A percentile compares a stretch with the other conserved stretches of the same genome.
phyloP scores from a whole-genome alignment of 306 rosid species.

The Trifolium fragiferum region DNA sequence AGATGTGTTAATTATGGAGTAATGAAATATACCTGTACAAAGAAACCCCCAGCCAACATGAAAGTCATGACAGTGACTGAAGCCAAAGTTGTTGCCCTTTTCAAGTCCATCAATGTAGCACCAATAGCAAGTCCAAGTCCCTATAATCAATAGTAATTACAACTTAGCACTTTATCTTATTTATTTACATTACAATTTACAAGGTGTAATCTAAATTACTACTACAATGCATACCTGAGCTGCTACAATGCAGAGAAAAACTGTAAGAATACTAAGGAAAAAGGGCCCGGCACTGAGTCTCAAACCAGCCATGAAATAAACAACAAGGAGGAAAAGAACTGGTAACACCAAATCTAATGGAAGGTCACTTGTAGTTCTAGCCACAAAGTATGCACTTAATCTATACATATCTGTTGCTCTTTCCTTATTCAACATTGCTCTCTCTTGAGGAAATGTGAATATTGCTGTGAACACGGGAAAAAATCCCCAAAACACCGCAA shows the following conservation, averaged over 20 bases:
- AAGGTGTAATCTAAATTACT: conserved; percentile 20
- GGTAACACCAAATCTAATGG: conserved; percentile 85
- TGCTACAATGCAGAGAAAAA: conserved; percentile 91
- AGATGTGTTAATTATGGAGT: too few relatives aligned
- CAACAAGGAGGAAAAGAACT: conserved; percentile 75
- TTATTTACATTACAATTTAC: not conserved
- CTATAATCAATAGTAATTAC: conserved; percentile 47
- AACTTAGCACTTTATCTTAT: not conserved
- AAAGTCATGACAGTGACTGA: conserved; percentile 98
- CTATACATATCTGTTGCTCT: conserved; percentile 93
- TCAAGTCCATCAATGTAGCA: conserved; percentile 86
- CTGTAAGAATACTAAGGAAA: conserved; percentile 73
- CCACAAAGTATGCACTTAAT: conserved; percentile 91
- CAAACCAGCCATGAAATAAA: conserved; percentile 94
- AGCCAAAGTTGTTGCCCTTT: conserved; percentile 90
- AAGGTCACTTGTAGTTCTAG: conserved; percentile 95
- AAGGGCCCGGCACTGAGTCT: conserved; percentile 65
- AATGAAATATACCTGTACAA: conserved; percentile 66
- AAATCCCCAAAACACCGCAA: conserved; percentile 97
- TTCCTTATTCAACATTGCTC: conserved; percentile 92
- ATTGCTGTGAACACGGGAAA: conserved; percentile 95
- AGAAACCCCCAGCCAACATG: conserved; percentile 98
- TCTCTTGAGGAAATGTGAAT: conserved; percentile 96
- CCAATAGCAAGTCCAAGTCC: conserved; percentile 98
- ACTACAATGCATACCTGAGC: conserved; percentile 71